phyloP scores from a whole-genome alignment of 1,139 yeast species.

The Tardiomyces digboiensis region DNA sequence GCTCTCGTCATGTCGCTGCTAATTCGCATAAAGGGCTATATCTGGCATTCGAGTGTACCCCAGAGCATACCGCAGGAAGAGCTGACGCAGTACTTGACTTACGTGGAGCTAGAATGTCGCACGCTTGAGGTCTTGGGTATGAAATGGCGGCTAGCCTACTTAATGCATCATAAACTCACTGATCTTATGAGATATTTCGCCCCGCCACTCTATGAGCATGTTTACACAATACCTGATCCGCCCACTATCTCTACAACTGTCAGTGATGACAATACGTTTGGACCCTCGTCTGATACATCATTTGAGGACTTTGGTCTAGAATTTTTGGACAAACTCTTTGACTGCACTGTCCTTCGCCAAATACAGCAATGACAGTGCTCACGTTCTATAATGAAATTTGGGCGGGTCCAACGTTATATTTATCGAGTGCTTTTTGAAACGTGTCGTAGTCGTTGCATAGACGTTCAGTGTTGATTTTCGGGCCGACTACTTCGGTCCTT shows the following conservation, averaged over 20 bases:
- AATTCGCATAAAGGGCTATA: neutral
- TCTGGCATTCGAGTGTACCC: neutral
- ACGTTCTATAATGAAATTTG: too few species aligned
- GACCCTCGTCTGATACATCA: neutral
- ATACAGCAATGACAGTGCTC: neutral
- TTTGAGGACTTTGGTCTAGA: neutral
- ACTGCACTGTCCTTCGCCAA: neutral
- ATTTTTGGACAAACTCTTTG: neutral
- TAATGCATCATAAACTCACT: neutral
- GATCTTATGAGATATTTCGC: neutral
- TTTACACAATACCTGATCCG: neutral
- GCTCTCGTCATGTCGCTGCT: neutral
- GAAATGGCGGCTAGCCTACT: neutral
- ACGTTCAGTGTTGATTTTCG: too few species aligned
- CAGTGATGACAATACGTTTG: neutral
- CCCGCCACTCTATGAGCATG: neutral
- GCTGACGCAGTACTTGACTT: neutral
- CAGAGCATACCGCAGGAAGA: neutral
- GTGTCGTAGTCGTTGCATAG: too few species aligned
- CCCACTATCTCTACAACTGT: neutral
- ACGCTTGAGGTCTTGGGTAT: neutral
- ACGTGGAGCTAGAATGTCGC: neutral
- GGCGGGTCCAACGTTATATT: too few species aligned
- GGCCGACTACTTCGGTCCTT: too few species aligned
- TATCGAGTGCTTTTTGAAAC: too few species aligned